Conservation (phyloP, 129 eudicot species). For the carrot (Daucus carota) region DH1_v3.0 NC_030383.2:3999501-4000000, state of each 20-base stretch:
- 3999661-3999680: background rate
- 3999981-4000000: background rate
- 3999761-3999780: background rate
- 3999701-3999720: no score
- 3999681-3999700: background rate
- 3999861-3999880: background rate
- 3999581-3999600: background rate
- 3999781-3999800: background rate
- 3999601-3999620: background rate
- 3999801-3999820: background rate
- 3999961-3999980: background rate
- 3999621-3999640: background rate
- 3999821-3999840: background rate
- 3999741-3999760: background rate
- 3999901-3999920: background rate
- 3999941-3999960: background rate
- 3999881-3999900: background rate
- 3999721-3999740: background rate
- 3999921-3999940: background rate
- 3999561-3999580: background rate
- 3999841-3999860: background rate
- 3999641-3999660: background rate
- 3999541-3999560: background rate
- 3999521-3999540: background rate
- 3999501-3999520: background rate